Base-by-base conservation (phyloP, 805 yeast genomes). In the Lachancea nothofagi region DNA sequence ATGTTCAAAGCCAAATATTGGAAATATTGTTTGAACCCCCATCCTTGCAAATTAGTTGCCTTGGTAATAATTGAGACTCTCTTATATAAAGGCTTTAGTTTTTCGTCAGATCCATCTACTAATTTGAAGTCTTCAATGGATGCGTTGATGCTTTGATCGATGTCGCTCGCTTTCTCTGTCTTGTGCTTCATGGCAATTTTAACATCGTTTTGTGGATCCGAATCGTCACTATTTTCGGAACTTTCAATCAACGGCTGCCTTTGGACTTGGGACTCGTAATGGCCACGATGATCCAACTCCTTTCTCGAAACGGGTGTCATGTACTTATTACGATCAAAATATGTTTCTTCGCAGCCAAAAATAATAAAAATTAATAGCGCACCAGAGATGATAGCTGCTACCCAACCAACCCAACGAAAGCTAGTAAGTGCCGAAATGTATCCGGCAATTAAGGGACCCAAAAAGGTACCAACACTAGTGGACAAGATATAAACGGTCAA, bases 401-500 rank as follows among this genome's bases (percentile, higher is more conserved):
- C 54, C 72, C 78, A 78, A 24, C 88, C 87, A 5, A 83, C 85
- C 94, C 94, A 85, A 51, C 83, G 68, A 65, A 83, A 85, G n/a
- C 76, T 71, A 20, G 73, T 67, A 32, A 71, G 62, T 32, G 75
- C 70, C 7, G 78, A 73, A 47, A 83, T 75, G 50, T 78, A 77
- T n/a, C 87, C 88, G 14, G 87, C 89, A 47, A 83, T 71, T 38
- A 85, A 62, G 2, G 95, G 94, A 2, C 93, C 90, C 44, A 84
- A 62, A 55, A 79, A 84, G 2, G 89, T 80, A 40, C 93, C 90
- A 10, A 79, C 73, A 24, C 88, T 78, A 3, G 87, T 78, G 19
- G 85, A 79, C 62, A 83, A 54, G 46, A 83, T 83, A 61, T 84
- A 86, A 12, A 78, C 67, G 0, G 93, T 84, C 59, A 86, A 70